A percentile compares a stretch with the other conserved stretches of the same genome.
These are phyloP conservation scores for Phlebiopsis gigantea DNA, from an alignment of 768 basidiomycete species.

Conservation along the genomic window DNA sequence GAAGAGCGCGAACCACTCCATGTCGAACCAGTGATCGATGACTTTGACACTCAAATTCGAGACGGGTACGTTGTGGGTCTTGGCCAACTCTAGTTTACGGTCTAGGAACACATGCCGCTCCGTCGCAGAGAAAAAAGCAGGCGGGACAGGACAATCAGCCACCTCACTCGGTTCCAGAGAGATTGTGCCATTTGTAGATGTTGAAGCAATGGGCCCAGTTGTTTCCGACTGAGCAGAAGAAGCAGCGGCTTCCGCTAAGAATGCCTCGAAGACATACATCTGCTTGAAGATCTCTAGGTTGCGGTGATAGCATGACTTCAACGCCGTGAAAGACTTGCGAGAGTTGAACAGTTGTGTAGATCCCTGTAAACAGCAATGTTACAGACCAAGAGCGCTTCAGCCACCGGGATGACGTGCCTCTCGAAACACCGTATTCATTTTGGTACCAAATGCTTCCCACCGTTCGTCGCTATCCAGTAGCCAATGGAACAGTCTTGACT, in stretches of 20 bases:
- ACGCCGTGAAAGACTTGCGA: slow-evolving; percentile 78
- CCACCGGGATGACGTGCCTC: slow-evolving; percentile 42
- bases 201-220: background rate
- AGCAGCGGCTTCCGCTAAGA: slow-evolving; percentile 31
- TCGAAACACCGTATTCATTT: slow-evolving; percentile 78
- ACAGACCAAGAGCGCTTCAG: background rate
- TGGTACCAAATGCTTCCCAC: slow-evolving; percentile 71
- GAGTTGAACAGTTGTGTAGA: slow-evolving; percentile 64
- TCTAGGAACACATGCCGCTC: slow-evolving; percentile 71
- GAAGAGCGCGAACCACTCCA: slow-evolving; percentile 74
- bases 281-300: slow-evolving; percentile 84
- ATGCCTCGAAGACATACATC: slow-evolving; percentile 67
- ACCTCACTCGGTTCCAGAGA: slow-evolving; percentile 1
- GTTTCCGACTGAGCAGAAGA: slow-evolving; percentile 16
- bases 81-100: slow-evolving; percentile 59
- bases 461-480: slow-evolving; percentile 76
- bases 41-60: slow-evolving; percentile 70
- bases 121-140: slow-evolving; percentile 38
- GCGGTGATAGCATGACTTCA: slow-evolving; percentile 82
- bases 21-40: slow-evolving; percentile 75
- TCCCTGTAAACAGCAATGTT: slow-evolving; percentile 40
- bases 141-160: slow-evolving; percentile 19
- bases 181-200: background rate
- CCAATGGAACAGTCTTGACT: slow-evolving; percentile 73
- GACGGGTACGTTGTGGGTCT: slow-evolving; percentile 62